Base-by-base conservation (phyloP, 441 rosid species). In the Metrosideros polymorpha region DNA sequence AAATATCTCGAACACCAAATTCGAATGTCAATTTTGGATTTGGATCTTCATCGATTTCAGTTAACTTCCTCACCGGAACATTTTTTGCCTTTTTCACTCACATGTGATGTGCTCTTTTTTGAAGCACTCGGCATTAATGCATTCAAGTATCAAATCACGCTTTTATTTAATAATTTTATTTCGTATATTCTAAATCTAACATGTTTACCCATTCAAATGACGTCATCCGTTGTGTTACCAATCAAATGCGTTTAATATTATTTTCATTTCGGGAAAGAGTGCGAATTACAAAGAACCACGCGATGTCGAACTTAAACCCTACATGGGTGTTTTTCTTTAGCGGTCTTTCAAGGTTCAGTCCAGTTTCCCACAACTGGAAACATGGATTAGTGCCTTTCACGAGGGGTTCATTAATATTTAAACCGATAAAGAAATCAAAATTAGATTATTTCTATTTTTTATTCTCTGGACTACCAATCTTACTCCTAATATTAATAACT, bases 31-130 rank as follows among this genome's bases (percentile, higher is more conserved):
- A 32, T 19, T 19, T 18, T 35, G 27, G 4, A 35, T 66, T 35
- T 0, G 1, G 6, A 35, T 66, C 2, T 35, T 35, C 43, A 17
- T 18, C 6, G 25, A 63, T 32, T 18, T 32, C 0, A 30, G n/a
- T 6, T 17, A 17, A 17, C 6, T 7, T 61, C 25, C 10, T 18
- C 27, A 9, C 14, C 0, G 19, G 6, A 32, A 32, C 2, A n/a
- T 6, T 66, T 25, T 19, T 35, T 19, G 6, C 27, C 9, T 18
- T 63, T 32, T 8, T 24, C 25, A 32, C 42, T 63, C 10, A 3
- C 24, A 63, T 32, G 7, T 4, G 24, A 32, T 2, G 3, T 5
- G 13, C 43, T 63, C 3, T 63, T 29, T 63, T 63, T 22, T 32
- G 6, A 2, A 2, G 25, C 9, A 4, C 6, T 35, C 35, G 5